phyloP scores from a whole-genome alignment of 805 yeast genomes.

The Saccharomyces paradoxus region DNA sequence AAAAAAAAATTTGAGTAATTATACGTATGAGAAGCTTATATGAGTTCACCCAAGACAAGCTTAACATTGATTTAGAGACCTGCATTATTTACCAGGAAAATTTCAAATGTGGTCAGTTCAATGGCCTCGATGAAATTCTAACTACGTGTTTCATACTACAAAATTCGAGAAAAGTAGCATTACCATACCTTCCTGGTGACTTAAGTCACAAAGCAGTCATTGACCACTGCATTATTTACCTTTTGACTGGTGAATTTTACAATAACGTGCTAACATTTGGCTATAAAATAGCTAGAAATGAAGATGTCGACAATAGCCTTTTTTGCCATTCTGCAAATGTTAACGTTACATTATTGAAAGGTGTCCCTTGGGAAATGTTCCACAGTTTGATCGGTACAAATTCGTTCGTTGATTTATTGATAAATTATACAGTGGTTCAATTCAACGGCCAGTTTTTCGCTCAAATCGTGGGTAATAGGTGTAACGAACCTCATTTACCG shows the following conservation, averaged over 20 bases:
- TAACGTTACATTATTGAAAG: constrained; percentile 36
- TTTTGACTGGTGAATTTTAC: constrained; percentile 23
- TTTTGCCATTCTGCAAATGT: constrained; percentile 33
- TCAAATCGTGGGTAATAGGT: constrained; percentile 13
- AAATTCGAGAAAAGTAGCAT: constrained; percentile 4
- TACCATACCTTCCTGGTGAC: constrained; percentile 4
- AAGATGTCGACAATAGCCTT: constrained; percentile 22
- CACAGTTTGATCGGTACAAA: constrained; percentile 34
- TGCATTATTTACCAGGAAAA: neutral
- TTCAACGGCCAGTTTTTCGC: constrained; percentile 1
- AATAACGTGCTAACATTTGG: constrained; percentile 39
- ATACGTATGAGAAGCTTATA: constrained; percentile 8
- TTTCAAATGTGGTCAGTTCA: constrained; percentile 3
- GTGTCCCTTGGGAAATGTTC: constrained; percentile 37
- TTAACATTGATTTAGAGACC: neutral
- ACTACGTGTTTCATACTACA: constrained; percentile 6
- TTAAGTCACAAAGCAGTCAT: constrained; percentile 30
- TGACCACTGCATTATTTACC: constrained; percentile 33
- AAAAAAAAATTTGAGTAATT: neutral
- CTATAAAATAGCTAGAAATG: constrained; percentile 30
- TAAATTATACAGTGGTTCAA: constrained; percentile 31
- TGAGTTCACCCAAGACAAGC: constrained; percentile 6
- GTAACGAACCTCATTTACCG: constrained; percentile 7
- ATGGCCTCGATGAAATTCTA: constrained; percentile 7
- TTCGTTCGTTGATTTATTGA: constrained; percentile 34